A percentile compares a stretch with the other conserved stretches of the same genome.
These are phyloP conservation scores for Suillus discolor DNA, from an alignment of 768 basidiomycete species.

Conservation along the genomic window DNA sequence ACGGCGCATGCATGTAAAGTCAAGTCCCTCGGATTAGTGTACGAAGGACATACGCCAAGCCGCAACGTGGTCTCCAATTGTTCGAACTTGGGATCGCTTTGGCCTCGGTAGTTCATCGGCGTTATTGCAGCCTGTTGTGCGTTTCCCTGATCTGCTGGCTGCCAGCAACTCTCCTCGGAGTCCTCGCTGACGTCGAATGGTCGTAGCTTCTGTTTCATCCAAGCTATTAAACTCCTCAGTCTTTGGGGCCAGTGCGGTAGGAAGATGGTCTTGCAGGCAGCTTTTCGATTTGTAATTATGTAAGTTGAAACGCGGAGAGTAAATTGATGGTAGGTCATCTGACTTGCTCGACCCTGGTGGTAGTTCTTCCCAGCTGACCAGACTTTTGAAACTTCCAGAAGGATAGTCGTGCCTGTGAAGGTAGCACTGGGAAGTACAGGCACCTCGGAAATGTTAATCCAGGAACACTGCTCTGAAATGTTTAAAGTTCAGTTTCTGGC, in stretches of 20 bases:
- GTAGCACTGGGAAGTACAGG: not conserved
- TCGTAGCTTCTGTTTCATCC: not conserved
- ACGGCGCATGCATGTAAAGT: not conserved
- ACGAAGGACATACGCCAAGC: not conserved
- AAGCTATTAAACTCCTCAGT: not conserved
- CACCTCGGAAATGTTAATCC: not conserved
- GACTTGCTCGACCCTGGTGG: not conserved
- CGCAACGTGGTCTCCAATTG: not conserved
- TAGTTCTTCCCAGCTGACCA: not conserved
- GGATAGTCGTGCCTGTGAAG: not conserved
- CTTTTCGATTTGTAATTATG: not conserved
- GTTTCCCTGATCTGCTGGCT: not conserved
- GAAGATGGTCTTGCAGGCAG: not conserved
- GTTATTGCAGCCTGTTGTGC: not conserved
- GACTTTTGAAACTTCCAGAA: not conserved
- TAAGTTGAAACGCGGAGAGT: not conserved
- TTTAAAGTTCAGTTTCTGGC: not conserved
- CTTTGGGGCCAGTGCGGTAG: not conserved
- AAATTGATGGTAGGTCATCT: not conserved
- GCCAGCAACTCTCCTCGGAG: conserved; percentile 1
- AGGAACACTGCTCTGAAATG: not conserved
- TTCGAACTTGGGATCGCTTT: not conserved
- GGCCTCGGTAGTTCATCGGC: not conserved
- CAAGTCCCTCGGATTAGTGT: not conserved
- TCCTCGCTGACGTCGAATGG: not conserved